Evolutionary conservation across 768 basidiomycete genomes (phyloP).

Genomic region (Termitomyces sp.): DNA sequence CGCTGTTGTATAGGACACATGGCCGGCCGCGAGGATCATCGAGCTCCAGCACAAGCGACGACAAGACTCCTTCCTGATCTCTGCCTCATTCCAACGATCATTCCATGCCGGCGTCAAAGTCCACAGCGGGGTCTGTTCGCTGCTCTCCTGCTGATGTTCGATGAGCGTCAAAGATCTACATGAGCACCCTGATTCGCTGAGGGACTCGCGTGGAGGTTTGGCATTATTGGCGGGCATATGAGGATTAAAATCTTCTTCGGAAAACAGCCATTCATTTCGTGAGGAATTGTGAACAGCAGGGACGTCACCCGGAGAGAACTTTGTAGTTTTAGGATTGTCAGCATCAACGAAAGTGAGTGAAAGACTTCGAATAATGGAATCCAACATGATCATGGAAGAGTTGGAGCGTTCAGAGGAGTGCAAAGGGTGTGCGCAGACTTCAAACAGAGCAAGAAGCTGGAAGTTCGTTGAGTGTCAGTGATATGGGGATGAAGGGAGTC

Average conservation of each 20-base stretch:
- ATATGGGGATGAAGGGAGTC: constrained; percentile 12
- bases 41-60: constrained; percentile 73
- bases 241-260: constrained; percentile 15
- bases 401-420: constrained; percentile 49
- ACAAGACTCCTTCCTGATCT: constrained; percentile 67
- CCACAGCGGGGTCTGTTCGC: constrained; percentile 60
- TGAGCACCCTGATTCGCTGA: constrained; percentile 30
- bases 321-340: constrained; percentile 45
- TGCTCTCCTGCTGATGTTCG: constrained; percentile 42
- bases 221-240: constrained; percentile 5
- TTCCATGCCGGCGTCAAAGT: constrained; percentile 61
- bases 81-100: constrained; percentile 49
- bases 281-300: constrained; percentile 32
- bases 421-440: constrained; percentile 63
- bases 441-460: constrained; percentile 68
- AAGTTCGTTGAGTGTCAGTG: neutral
- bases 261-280: constrained; percentile 17
- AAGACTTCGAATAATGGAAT: constrained; percentile 61
- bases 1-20: constrained; percentile 56
- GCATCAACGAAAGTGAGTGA: constrained; percentile 56
- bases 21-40: constrained; percentile 57
- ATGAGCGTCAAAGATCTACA: constrained; percentile 49
- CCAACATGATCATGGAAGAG: constrained; percentile 58
- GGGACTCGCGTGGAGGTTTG: neutral
- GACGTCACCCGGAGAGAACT: constrained; percentile 45